Evolutionary conservation across 257 asterid genomes (phyloP).

Genomic region (Orobanche coerulescens): DNA sequence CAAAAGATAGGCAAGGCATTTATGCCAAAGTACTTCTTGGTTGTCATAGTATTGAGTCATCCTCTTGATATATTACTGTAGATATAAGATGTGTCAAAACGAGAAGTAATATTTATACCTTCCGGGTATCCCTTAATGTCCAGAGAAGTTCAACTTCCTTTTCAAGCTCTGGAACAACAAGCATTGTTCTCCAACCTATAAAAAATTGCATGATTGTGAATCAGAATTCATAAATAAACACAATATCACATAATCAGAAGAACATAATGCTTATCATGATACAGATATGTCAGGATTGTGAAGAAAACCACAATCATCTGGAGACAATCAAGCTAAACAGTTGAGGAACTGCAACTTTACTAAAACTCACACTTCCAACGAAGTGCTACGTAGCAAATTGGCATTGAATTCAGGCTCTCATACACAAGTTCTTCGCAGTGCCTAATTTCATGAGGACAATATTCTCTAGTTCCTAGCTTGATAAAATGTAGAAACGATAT

Average conservation of each 20-base stretch:
- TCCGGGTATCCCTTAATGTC: constrained; percentile 59
- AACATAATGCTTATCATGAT: constrained; percentile 5
- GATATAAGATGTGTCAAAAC: constrained; percentile 3
- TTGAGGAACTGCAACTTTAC: not conserved
- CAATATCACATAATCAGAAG: constrained; percentile 9
- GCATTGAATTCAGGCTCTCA: not conserved
- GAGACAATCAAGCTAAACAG: not conserved
- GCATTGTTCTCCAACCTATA: constrained; percentile 99
- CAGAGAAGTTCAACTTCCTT: constrained; percentile 83
- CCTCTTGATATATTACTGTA: not conserved
- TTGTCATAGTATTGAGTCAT: constrained; percentile 2
- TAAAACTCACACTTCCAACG: not conserved
- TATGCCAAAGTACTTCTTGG: constrained; percentile 10
- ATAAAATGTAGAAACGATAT: not conserved
- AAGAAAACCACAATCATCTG: constrained; percentile 13
- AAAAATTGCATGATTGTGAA: constrained; percentile 20
- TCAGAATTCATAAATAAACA: constrained; percentile 21
- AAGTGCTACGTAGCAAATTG: not conserved
- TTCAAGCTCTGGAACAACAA: constrained; percentile 98
- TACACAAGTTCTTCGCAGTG: not conserved
- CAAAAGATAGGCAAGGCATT: not conserved
- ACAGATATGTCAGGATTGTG: constrained; percentile 1
- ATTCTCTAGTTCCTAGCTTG: constrained; percentile 5
- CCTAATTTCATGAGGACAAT: constrained; percentile 5
- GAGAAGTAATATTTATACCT: constrained; percentile 40